Evolutionary conservation across 2,329 filamentous ascomycete species (phyloP), one percentile per base, ranked within the genome.

Genomic region (Neofusicoccum kwambonambiense): DNA sequence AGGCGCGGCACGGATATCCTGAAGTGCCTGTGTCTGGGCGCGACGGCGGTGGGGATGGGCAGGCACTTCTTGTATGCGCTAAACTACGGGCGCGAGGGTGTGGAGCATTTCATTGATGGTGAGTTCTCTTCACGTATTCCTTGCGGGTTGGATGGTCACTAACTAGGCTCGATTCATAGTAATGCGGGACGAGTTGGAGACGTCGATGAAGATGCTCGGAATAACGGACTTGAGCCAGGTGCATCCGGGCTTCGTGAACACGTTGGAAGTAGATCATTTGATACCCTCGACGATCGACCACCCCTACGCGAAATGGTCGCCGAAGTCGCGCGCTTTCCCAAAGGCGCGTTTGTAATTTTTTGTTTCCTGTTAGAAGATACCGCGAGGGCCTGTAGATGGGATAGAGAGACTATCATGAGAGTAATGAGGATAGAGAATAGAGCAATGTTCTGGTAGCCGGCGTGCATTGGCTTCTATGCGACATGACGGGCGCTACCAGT

Each of bases 131-230:
- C 9, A 31, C 4, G 27, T 31, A 17, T 42, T 8, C 11, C 4
- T n/a, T 49, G n/a, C 15, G 15, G 4, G 35, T 41, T 22, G 27
- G 3, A 12, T 7, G 3, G 15, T 11, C 8, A 37, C 56, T 39
- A 3, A 41, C 52, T 34, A 0, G 13, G 37, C 11, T 17, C 17
- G 31, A 5, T 47, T 12, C 42, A 17, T 37, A 70, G 73, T 82
- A 31, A 70, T 82, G 47, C 73, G 75, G 34, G 87, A 90, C 66
- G 88, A 90, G 72, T 74, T 90, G 3, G 83, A 87, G 68, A 88
- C 85, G 1, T 86, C 87, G 1, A 90, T 90, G 88, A 82, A 84
- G 31, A 81, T 89, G 73, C 84, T 88, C 65, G 88, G 88, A 1
- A 80, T 90, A 39, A 89, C 86, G 1, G 82, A 84, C 67, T 75